Base-by-base conservation (phyloP, 2,329 filamentous ascomycete genomes). In the Reticulascus tulasneorum region DNA sequence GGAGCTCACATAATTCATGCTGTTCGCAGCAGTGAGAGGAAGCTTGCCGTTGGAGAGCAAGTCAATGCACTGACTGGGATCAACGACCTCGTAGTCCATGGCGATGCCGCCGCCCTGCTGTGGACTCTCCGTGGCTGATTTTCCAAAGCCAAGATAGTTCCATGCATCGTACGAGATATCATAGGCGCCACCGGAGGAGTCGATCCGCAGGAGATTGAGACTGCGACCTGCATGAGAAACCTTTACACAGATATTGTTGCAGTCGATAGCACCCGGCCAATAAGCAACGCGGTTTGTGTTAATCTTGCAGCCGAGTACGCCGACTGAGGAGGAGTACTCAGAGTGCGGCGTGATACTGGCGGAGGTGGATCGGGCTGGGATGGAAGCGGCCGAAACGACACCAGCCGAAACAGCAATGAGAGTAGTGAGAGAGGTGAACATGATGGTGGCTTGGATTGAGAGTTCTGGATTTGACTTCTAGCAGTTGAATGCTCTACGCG, bases 81-180 rank as follows among this genome's bases (percentile, higher is more conserved):
- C 55, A 35, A 73, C 66, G 22, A 63, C 55, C 51, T 74, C 63
- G 51, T 66, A 77, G 26, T 67, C 55, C 63, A 78, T 76, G 24
- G 58, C 49, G 27, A 74, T 57, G 32, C 68, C 67, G 29, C 75
- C 75, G 39, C 74, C 75, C 23, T 52, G 39, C 4, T 63, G 57
- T 11, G 74, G 73, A 32, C 62, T 51, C 11, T 62, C 52, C 7
- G 56, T 60, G 25, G 75, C 76, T 10, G 64, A 61, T 42, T 64
- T 49, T 45, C 75, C 75, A 22, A 65, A 72, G 47, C 57, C 56
- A 25, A 80, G 71, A 49, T 72, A 71, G 63, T 77, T 77, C 73
- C 73, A 80, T 32, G 75, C 75, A 44, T 79, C 75, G 61, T 79
- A 80, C 38, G 63, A 69, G 59, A 80, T 69, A 56, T 80, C 77